Evolutionary conservation across 202 grass and related monocot genomes (phyloP).

Genomic region (Setaria viridis): DNA sequence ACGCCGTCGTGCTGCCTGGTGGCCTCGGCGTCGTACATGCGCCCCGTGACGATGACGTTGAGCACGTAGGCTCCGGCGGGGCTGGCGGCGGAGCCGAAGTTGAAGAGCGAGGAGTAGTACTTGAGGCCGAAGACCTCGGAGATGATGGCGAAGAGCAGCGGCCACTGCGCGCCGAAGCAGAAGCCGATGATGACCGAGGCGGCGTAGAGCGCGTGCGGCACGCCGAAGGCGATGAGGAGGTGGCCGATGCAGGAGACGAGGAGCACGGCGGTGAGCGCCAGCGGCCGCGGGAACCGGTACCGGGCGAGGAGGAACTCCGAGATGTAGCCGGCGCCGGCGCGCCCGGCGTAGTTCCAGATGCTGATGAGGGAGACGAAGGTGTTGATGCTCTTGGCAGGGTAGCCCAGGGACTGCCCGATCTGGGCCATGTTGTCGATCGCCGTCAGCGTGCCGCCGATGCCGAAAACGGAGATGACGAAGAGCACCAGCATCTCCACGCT

Average conservation of each 20-base stretch:
- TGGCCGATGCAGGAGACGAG: slow-evolving; percentile 83
- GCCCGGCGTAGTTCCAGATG: slow-evolving; percentile 89
- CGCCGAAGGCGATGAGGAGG: slow-evolving; percentile 88
- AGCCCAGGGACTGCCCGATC: slow-evolving; percentile 79
- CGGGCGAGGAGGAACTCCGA: slow-evolving; percentile 53
- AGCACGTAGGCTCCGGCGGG: slow-evolving; percentile 84
- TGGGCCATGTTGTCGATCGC: slow-evolving; percentile 99
- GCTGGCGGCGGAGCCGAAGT: slow-evolving; percentile 82
- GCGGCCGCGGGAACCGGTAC: slow-evolving; percentile 72
- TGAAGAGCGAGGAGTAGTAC: slow-evolving; percentile 95
- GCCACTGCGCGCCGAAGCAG: slow-evolving; percentile 96
- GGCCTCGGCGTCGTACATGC: slow-evolving; percentile 57
- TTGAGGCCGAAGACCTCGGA: slow-evolving; percentile 96
- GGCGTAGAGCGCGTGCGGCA: slow-evolving; percentile 68
- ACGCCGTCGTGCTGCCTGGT: slow-evolving; percentile 36
- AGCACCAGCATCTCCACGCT: slow-evolving; percentile 93
- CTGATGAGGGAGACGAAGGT: slow-evolving; percentile 98
- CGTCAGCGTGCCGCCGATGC: slow-evolving; percentile 79
- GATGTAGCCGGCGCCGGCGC: slow-evolving; percentile 55
- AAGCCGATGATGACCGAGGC: slow-evolving; percentile 78
- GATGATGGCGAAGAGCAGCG: slow-evolving; percentile 85
- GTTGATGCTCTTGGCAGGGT: slow-evolving; percentile 76
- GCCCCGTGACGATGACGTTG: slow-evolving; percentile 54
- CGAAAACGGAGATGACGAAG: slow-evolving; percentile 78
- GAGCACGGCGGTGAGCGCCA: slow-evolving; percentile 65